phyloP scores from a whole-genome alignment of 2,329 filamentous ascomycete genomes.

The Claviceps sp. region DNA sequence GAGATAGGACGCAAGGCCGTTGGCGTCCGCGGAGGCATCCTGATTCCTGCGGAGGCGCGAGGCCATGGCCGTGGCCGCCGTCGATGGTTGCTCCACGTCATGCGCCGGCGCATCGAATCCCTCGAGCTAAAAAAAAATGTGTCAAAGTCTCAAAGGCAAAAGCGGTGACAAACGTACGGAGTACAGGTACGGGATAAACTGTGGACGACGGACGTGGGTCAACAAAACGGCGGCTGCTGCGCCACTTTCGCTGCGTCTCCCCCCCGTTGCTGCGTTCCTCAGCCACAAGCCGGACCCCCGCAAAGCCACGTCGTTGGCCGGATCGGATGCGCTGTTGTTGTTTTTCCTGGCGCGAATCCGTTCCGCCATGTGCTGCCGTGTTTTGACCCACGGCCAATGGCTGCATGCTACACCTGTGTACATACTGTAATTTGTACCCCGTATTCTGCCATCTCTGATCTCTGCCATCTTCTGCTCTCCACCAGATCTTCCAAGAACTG shows the following conservation, averaged over 20 bases:
- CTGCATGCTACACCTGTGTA: slow-evolving; percentile 7
- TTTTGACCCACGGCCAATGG: slow-evolving; percentile 17
- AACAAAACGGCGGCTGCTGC: no score
- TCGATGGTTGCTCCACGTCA: neutral
- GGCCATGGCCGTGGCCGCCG: neutral
- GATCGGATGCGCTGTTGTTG: neutral
- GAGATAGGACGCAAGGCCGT: no score
- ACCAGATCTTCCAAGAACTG: slow-evolving; percentile 6
- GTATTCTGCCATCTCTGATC: neutral
- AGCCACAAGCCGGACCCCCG: no score
- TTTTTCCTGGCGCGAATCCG: slow-evolving; percentile 1
- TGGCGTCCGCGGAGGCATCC: no score
- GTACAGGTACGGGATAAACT: no score
- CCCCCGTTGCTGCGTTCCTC: no score
- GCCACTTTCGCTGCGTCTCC: no score
- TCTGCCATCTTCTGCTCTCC: slow-evolving; percentile 8
- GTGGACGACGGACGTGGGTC: no score
- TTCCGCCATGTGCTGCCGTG: slow-evolving; percentile 8
- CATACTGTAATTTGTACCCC: neutral
- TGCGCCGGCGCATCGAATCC: neutral
- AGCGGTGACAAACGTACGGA: no score
- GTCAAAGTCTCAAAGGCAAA: no score
- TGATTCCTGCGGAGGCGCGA: no score
- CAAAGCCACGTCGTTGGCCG: neutral
- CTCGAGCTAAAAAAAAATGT: no score